Evolutionary conservation across 441 rosid genomes (phyloP).

Genomic region (Populus trichocarpa): DNA sequence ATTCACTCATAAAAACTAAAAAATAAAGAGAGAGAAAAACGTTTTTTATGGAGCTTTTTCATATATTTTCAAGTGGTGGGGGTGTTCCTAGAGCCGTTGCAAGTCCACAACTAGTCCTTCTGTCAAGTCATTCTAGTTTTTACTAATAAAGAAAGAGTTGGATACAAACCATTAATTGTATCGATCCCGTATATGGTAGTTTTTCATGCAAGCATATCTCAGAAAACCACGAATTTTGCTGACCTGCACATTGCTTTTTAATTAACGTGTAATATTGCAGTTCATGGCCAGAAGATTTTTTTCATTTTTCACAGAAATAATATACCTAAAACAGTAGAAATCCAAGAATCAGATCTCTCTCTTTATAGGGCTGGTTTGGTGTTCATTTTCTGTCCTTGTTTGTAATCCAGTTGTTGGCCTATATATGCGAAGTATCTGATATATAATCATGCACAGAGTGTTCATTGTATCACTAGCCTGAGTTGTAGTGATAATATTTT

Average conservation of each 20-base stretch:
- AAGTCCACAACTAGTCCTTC: no score
- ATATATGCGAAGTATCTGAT: conserved; percentile 3
- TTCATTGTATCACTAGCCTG: no score
- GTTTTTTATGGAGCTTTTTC: no score
- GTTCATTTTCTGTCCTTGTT: conserved; percentile 12
- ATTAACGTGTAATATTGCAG: neutral
- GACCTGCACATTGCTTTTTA: neutral
- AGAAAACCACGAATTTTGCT: neutral
- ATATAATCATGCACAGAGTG: neutral
- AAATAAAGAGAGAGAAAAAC: no score
- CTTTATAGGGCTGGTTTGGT: conserved; percentile 17
- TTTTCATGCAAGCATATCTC: conserved; percentile 7
- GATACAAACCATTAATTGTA: neutral
- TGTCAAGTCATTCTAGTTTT: neutral
- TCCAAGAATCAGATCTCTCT: conserved; percentile 5
- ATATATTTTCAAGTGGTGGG: no score
- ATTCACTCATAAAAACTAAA: no score
- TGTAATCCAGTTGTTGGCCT: neutral
- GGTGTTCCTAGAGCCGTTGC: no score
- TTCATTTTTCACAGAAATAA: neutral
- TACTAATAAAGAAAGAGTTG: neutral
- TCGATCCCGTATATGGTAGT: conserved; percentile 4
- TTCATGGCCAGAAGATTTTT: neutral
- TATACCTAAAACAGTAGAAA: conserved; percentile 1
- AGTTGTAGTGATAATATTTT: neutral